These are phyloP conservation scores for Corrigiola litoralis DNA, from an alignment of 179 eudicot species.

Conservation along the genomic window DNA sequence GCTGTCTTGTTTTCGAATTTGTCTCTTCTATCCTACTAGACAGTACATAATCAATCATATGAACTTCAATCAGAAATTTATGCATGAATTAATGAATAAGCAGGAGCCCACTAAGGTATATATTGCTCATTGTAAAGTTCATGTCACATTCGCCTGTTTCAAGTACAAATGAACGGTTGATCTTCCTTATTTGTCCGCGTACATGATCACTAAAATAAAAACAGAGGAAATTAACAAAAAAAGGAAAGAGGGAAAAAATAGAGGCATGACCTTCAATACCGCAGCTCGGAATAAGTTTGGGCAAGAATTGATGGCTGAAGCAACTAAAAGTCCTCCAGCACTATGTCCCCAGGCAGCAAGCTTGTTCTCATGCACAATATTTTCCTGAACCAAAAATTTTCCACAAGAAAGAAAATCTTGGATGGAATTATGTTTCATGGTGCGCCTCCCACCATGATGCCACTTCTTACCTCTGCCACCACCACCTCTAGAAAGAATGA, in stretches of 20 bases:
- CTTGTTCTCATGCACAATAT: constrained; percentile 65
- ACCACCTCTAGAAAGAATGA: constrained; percentile 61
- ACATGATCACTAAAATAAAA: not conserved
- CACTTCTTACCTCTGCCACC: constrained; percentile 88
- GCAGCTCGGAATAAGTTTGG: constrained; percentile 87
- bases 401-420: constrained; percentile 78
- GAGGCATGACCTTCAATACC: constrained; percentile 60
- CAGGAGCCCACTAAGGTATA: too few relatives aligned
- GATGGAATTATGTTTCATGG: constrained; percentile 61
- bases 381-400: constrained; percentile 60
- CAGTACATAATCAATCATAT: too few relatives aligned
- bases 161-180: not conserved
- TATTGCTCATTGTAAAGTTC: too few relatives aligned
- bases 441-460: constrained; percentile 79
- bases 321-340: constrained; percentile 96
- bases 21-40: too few relatives aligned
- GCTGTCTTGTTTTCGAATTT: too few relatives aligned
- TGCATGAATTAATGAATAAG: too few relatives aligned
- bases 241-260: not conserved
- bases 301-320: constrained; percentile 72
- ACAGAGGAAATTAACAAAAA: not conserved
- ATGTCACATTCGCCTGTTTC: too few relatives aligned
- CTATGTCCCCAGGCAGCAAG: constrained; percentile 97
- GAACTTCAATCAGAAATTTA: too few relatives aligned
- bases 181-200: not conserved